Evolutionary conservation across 208 protist species (phyloP).

Genomic region (Jaenimonas drosophilae): DNA sequence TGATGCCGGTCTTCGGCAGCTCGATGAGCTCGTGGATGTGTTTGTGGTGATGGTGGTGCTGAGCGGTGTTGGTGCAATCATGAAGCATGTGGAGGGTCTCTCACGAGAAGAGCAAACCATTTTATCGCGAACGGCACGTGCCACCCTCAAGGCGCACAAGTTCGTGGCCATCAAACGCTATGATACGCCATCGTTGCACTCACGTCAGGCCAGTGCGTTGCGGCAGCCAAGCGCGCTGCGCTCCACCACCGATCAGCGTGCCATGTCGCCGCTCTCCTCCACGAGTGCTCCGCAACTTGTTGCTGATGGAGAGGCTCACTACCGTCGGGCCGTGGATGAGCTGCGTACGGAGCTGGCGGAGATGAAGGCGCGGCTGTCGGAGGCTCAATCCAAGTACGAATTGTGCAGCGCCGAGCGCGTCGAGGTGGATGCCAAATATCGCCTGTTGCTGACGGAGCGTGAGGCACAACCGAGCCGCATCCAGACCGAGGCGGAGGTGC

Average conservation of each 20-base stretch:
- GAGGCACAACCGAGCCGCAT: conserved; percentile 2
- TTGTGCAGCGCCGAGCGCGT: conserved; percentile 20
- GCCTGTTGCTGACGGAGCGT: conserved; percentile 25
- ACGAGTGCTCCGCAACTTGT: not conserved
- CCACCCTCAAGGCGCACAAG: conserved; percentile 22
- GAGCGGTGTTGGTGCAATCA: conserved; percentile 20
- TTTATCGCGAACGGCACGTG: conserved; percentile 43
- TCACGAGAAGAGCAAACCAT: conserved; percentile 33
- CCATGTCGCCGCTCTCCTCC: not conserved
- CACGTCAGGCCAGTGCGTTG: not conserved
- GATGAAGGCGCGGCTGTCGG: conserved; percentile 11
- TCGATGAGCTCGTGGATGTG: conserved; percentile 21
- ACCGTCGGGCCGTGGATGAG: conserved; percentile 22
- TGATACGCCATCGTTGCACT: conserved; percentile 3
- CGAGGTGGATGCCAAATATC: conserved; percentile 36
- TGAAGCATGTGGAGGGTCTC: conserved; percentile 30
- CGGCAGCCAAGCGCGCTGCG: not conserved
- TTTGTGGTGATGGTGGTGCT: conserved; percentile 50
- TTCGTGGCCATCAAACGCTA: conserved; percentile 17
- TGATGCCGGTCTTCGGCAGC: not conserved
- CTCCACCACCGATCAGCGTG: not conserved
- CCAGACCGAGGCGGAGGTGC: conserved; percentile 11
- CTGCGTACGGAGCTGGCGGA: conserved; percentile 42
- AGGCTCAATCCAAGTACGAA: conserved; percentile 28
- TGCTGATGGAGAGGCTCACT: conserved; percentile 25